Evolutionary conservation across 805 yeast genomes (phyloP).

Genomic region (Zygoascus flipseniorum): DNA sequence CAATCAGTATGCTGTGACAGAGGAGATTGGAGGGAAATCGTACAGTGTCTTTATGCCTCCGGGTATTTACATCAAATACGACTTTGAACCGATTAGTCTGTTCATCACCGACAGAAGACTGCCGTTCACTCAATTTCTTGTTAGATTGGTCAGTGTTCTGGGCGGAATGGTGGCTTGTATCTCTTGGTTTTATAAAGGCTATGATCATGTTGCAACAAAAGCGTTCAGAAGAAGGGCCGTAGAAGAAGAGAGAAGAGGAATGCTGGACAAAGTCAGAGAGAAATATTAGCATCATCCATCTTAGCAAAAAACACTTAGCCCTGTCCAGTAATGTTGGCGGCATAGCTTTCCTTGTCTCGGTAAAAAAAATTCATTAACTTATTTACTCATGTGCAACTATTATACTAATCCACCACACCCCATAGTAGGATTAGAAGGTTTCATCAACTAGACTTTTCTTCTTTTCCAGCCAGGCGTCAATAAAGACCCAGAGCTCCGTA

Average conservation of each 20-base stretch:
- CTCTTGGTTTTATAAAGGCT: slow-evolving; percentile 51
- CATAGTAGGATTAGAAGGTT: background rate
- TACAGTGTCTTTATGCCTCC: slow-evolving; percentile 37
- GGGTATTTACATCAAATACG: slow-evolving; percentile 76
- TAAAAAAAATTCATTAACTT: background rate
- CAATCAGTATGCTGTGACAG: slow-evolving; percentile 62
- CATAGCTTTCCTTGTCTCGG: too few relatives aligned
- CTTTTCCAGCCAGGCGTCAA: slow-evolving; percentile 3
- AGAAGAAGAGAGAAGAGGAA: background rate
- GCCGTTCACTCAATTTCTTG: slow-evolving; percentile 67
- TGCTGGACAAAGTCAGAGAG: background rate
- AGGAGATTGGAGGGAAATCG: slow-evolving; percentile 14
- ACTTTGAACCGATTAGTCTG: slow-evolving; percentile 80
- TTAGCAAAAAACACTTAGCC: too few relatives aligned
- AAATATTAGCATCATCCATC: too few relatives aligned
- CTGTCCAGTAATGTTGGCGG: too few relatives aligned
- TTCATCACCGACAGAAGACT: slow-evolving; percentile 62
- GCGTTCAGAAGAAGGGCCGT: background rate
- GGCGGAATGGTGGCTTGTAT: slow-evolving; percentile 74
- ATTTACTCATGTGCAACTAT: background rate
- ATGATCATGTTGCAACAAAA: slow-evolving; percentile 33
- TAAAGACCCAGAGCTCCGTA: slow-evolving; percentile 17
- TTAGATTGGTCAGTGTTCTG: slow-evolving; percentile 67
- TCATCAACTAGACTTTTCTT: background rate
- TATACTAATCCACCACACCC: background rate